Conservation (phyloP, 352 stramenopile species). For the Blastocystis sp. region DNA sequence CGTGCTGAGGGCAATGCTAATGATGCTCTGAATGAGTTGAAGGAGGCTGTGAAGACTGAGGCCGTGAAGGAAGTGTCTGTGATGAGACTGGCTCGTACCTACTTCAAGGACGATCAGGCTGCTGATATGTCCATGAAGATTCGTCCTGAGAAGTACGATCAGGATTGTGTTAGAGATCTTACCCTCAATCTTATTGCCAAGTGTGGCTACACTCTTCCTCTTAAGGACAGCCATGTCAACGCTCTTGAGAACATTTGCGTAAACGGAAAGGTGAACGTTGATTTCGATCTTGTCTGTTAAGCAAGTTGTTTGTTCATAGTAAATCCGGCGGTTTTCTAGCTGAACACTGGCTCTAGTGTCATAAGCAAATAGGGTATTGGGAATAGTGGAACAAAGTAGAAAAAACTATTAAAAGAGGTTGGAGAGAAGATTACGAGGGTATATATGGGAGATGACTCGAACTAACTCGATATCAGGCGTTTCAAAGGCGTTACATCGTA, state of each 20-base stretch:
- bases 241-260: conserved; percentile 59
- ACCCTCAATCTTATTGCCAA: conserved; percentile 14
- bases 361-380: too few relatives aligned
- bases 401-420: neutral
- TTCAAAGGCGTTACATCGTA: neutral
- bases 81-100: conserved; percentile 30
- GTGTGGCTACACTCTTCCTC: conserved; percentile 62
- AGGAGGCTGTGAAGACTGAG: conserved; percentile 41
- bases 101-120: conserved; percentile 61
- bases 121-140: conserved; percentile 37
- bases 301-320: conserved; percentile 8
- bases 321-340: too few relatives aligned
- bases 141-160: conserved; percentile 17
- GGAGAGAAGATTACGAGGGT: neutral
- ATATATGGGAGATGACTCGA: too few relatives aligned
- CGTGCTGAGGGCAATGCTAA: conserved; percentile 24
- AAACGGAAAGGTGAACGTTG: neutral
- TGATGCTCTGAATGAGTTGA: conserved; percentile 14
- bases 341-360: too few relatives aligned
- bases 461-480: neutral
- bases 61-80: conserved; percentile 55
- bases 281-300: conserved; percentile 43
- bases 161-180: conserved; percentile 40
- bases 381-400: too few relatives aligned
- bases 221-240: conserved; percentile 46